Percentiles rank a stretch among this genome's conserved stretches.
Evolutionary conservation across 768 basidiomycete genomes (phyloP).

Genomic region (Hortiboletus flavorubellus): DNA sequence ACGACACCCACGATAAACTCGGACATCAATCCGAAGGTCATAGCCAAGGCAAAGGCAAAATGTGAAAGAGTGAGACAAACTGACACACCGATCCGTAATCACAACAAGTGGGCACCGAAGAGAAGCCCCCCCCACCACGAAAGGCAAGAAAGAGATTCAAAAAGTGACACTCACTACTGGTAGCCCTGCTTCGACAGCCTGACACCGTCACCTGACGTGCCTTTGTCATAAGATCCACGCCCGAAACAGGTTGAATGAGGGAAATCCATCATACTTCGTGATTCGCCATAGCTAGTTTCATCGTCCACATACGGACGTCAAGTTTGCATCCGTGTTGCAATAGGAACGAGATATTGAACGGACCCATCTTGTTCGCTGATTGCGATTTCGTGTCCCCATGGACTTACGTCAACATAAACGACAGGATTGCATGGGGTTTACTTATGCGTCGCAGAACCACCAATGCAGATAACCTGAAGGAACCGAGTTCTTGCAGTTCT

Average conservation of each 20-base stretch:
- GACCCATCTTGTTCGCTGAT: constrained; percentile 46
- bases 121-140: background rate
- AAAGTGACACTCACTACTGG: constrained; percentile 30
- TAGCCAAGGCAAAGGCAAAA: background rate
- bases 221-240: constrained; percentile 36
- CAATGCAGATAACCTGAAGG: constrained; percentile 74
- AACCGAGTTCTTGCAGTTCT: constrained; percentile 22
- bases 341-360: constrained; percentile 46
- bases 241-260: constrained; percentile 40
- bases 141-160: background rate
- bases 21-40: background rate
- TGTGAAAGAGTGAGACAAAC: background rate
- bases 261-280: constrained; percentile 28
- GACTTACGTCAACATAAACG: constrained; percentile 67
- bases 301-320: background rate
- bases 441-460: constrained; percentile 16
- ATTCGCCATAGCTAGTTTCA: constrained; percentile 7
- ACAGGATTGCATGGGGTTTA: constrained; percentile 58
- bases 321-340: constrained; percentile 38
- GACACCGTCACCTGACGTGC: constrained; percentile 30
- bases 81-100: background rate
- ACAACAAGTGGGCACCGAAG: constrained; percentile 1
- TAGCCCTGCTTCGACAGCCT: constrained; percentile 21
- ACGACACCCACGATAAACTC: constrained; percentile 12
- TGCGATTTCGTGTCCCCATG: constrained; percentile 78